phyloP scores from a whole-genome alignment of 2,329 filamentous ascomycete genomes.

The Metarhizium anisopliae region DNA sequence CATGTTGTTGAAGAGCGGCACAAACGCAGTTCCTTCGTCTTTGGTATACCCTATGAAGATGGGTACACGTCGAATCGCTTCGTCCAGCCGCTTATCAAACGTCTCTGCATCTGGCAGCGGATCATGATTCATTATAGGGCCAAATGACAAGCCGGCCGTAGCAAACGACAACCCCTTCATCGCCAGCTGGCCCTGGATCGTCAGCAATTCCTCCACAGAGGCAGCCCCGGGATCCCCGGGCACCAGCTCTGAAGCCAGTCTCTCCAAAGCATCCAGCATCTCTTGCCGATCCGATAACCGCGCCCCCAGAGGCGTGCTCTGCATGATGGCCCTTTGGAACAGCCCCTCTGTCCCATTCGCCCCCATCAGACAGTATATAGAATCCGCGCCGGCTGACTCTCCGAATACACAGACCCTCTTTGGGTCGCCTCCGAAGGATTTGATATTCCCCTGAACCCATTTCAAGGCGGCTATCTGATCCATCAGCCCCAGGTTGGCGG shows the following conservation, averaged over 20 bases:
- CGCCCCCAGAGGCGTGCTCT: slow-evolving; percentile 9
- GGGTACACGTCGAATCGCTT: not conserved
- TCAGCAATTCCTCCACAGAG: not conserved
- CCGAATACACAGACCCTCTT: slow-evolving; percentile 41
- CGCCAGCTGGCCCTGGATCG: not conserved
- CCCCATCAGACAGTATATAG: slow-evolving; percentile 16
- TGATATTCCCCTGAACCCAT: slow-evolving; percentile 57
- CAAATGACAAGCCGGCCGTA: no score
- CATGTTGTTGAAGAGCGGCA: not conserved
- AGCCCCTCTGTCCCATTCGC: slow-evolving; percentile 5
- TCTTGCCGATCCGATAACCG: not conserved
- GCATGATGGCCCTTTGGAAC: slow-evolving; percentile 10
- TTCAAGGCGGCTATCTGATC: slow-evolving; percentile 51
- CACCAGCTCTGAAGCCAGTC: no score
- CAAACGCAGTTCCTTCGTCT: slow-evolving; percentile 6
- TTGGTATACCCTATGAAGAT: slow-evolving; percentile 5
- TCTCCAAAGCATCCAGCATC: no score
- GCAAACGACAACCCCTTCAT: no score
- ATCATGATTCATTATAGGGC: no score
- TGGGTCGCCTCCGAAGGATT: slow-evolving; percentile 55
- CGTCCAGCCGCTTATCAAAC: not conserved
- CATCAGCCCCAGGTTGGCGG: slow-evolving; percentile 46
- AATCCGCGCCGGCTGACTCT: slow-evolving; percentile 38
- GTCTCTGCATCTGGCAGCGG: no score
- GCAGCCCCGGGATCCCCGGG: no score